phyloP scores from a whole-genome alignment of 495 filamentous ascomycete species.

The Aspergillus egyptiacus region DNA sequence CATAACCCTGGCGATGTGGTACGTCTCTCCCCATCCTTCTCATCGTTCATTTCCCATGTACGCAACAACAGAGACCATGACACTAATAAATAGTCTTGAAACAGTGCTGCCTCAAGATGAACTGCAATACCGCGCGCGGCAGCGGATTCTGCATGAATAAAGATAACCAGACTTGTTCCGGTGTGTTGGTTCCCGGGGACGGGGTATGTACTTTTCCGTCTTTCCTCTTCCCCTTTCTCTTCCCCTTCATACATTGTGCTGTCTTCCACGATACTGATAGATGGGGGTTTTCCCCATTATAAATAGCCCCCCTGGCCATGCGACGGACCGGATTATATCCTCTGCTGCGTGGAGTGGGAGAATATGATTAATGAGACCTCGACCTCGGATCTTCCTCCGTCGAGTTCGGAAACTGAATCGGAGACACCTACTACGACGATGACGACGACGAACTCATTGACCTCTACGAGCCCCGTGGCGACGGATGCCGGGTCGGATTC shows the following conservation, averaged over 20 bases:
- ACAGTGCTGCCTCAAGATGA: conserved; percentile 4
- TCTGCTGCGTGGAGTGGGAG: conserved; percentile 7
- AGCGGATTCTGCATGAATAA: conserved; percentile 1
- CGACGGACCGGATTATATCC: not conserved
- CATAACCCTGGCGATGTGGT: not conserved
- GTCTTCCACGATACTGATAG: not conserved
- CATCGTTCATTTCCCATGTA: not conserved
- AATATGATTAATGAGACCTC: conserved; percentile 1
- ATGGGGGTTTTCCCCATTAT: too few species aligned
- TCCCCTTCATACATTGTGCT: not conserved
- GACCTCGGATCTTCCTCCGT: not conserved
- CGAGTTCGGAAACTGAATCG: too few species aligned
- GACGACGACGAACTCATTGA: not conserved
- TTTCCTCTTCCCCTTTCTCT: not conserved
- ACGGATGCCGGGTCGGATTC: not conserved
- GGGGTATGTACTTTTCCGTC: not conserved
- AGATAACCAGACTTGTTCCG: conserved; percentile 7
- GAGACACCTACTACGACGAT: too few species aligned
- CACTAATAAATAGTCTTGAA: too few species aligned
- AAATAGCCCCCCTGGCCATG: conserved; percentile 1
- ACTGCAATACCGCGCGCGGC: not conserved
- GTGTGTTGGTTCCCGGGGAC: not conserved
- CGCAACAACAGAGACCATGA: too few species aligned
- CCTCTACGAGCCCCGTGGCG: not conserved
- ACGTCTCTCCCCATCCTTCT: not conserved